phyloP scores from a whole-genome alignment of 176 grass and related monocot genomes.

The Cocos nucifera region DNA sequence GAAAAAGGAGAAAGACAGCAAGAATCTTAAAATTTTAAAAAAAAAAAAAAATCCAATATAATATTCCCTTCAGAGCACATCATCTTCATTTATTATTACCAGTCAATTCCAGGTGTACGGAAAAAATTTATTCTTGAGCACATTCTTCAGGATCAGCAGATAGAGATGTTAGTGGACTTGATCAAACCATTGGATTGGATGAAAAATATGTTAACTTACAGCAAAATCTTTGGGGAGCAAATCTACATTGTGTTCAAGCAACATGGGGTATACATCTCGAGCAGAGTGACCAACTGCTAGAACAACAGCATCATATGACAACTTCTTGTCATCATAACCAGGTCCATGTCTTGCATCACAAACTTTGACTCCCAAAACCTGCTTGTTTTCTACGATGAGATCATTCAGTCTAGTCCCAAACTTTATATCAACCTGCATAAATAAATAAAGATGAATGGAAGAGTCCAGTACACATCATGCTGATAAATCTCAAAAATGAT shows the following conservation, averaged over 20 bases:
- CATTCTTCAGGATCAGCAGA: no score
- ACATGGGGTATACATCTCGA: constrained; percentile 79
- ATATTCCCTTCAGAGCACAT: no score
- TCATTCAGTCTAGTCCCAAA: constrained; percentile 84
- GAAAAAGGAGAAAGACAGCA: no score
- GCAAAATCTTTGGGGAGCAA: constrained; percentile 82
- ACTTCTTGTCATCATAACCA: constrained; percentile 44
- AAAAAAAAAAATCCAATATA: no score
- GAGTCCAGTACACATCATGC: neutral
- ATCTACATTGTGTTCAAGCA: constrained; percentile 56
- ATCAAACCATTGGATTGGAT: constrained; percentile 11
- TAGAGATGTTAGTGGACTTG: no score
- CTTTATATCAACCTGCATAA: constrained; percentile 67
- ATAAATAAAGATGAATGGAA: constrained; percentile 14
- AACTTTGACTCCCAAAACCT: constrained; percentile 68
- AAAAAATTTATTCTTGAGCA: no score
- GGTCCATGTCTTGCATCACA: constrained; percentile 41
- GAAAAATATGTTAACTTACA: constrained; percentile 45
- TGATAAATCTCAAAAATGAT: neutral
- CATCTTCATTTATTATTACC: no score
- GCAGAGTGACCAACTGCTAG: constrained; percentile 93
- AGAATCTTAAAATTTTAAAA: no score
- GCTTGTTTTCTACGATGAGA: constrained; percentile 64
- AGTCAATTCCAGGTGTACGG: no score
- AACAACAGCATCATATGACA: constrained; percentile 81